Base-by-base conservation (phyloP, 1,284 basidiomycete genomes). In the Abortiporus biennis region DNA sequence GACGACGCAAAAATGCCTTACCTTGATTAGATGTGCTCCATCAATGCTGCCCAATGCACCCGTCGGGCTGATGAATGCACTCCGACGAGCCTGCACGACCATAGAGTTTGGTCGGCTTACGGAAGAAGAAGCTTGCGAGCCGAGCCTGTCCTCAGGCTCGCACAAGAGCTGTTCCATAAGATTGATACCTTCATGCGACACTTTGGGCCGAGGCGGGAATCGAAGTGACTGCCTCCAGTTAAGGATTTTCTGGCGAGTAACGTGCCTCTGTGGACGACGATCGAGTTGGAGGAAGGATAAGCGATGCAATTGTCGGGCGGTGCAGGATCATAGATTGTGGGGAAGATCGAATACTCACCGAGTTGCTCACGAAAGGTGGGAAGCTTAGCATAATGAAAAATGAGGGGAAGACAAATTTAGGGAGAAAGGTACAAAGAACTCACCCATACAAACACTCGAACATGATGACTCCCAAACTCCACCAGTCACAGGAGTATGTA, bases 401-500 rank as follows among this genome's bases (percentile, higher is more conserved):
- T 31, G 35, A 29, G 21, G 36, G 47, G 46, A 33, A 42, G 45
- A n/a, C 21, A 43, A 46, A 41, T 47, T 39, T 42, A 45, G 43
- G 49, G 52, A 47, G 44, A 46, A 54, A 40, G 48, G 50, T 48
- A 47, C 47, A 45, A 42, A 45, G 52, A 47, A 67, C 78, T 52
- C 59, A 87, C 84, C 89, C 90, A 54, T 90, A 93, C 56, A 93
- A 68, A 58, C 88, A 92, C 62, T 92, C 89, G 55, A 82, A 90
- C 78, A 92, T 84, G 59, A 96, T 95, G 42, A 95, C 86, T 17
- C 93, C 93, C 37, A 97, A 73, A 60, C 89, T 92, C 94, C 95
- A 98, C 93, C 93, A 98, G 59, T 98, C 94, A 60, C 92, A 96
- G 25, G 86, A 88, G 64, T 90, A 94, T 36, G 89, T 84, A 64